Evolutionary conservation across 495 filamentous ascomycete species (phyloP), one percentile per base, ranked within the genome.

Genomic region (Trichocladium antarcticum): DNA sequence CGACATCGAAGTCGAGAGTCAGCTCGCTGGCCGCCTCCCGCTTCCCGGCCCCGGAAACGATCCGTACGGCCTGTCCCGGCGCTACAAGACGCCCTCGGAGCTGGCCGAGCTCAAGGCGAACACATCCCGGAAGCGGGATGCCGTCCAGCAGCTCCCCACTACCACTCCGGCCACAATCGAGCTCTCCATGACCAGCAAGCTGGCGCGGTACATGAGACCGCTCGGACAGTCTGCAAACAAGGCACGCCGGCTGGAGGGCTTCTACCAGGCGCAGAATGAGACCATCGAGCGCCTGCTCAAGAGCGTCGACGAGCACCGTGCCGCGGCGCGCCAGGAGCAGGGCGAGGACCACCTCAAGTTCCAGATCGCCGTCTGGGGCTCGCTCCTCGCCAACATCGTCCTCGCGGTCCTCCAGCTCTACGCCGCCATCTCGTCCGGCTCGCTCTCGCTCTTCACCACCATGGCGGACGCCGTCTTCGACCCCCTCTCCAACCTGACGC

Each of bases 401-500:
- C 74, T 98, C 3, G 78, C 87, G 6, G 67, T 75, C 6, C 71
- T 98, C 4, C 92, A 98, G 58, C 68, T 96, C 34, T 98, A 95
- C 68, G 92, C 80, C 27, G 92, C 92, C 42, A 76, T 84, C 28
- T 81, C 86, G 1, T 94, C 88, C 2, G 79, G 82, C 17, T 95
- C 88, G 6, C 76, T 97, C 34, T 96, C 90, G 5, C 79, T 98
- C 42, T 95, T 97, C 73, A 95, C 92, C 6, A 98, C 93, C 43
- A 95, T 95, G 85, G 92, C 89, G 29, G 92, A 98, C 66, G 83
- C 90, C 20, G 75, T 98, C 54, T 98, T 98, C 69, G 92, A 98
- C 63, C 93, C 93, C 14, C 57, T 93, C 63, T 88, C 83, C 60
- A 97, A 96, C 66, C 58, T 95, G 32, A 90, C 86, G 0, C 74